phyloP scores from a whole-genome alignment of 805 yeast genomes.

The Pichia gijzeniarum region DNA sequence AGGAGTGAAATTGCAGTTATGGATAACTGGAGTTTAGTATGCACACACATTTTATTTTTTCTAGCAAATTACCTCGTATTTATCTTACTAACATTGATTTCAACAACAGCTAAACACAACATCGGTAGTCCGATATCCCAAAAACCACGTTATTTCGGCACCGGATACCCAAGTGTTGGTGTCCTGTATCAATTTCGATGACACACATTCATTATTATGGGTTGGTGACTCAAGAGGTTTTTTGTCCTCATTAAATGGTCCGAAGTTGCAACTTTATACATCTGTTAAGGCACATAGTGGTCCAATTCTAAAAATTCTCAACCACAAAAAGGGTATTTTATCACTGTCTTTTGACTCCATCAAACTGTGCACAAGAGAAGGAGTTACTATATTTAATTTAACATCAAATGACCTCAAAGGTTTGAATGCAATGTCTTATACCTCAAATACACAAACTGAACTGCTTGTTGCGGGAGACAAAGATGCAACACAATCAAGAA shows the following conservation, averaged over 20 bases:
- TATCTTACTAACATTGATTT: not conserved
- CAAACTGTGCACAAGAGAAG: slow-evolving; percentile 51
- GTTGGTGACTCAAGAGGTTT: slow-evolving; percentile 64
- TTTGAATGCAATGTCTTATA: slow-evolving; percentile 37
- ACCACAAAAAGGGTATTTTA: slow-evolving; percentile 52
- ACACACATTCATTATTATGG: slow-evolving; percentile 75
- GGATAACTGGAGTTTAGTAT: slow-evolving; percentile 13
- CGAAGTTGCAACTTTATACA: slow-evolving; percentile 48
- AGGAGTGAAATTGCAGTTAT: slow-evolving; percentile 1
- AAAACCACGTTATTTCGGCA: slow-evolving; percentile 15
- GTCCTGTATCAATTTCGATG: slow-evolving; percentile 51
- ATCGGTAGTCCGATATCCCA: slow-evolving; percentile 17
- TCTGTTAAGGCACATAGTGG: slow-evolving; percentile 47
- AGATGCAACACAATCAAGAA: slow-evolving; percentile 23
- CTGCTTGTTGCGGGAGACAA: slow-evolving; percentile 38
- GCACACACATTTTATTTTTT: not conserved
- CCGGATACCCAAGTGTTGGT: slow-evolving; percentile 18
- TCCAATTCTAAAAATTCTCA: slow-evolving; percentile 46
- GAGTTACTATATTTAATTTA: slow-evolving; percentile 36
- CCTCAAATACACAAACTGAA: slow-evolving; percentile 36
- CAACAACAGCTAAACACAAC: slow-evolving; percentile 4
- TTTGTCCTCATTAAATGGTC: slow-evolving; percentile 38
- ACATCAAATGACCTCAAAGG: slow-evolving; percentile 27
- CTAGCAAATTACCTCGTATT: not conserved
- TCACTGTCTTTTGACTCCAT: slow-evolving; percentile 48